Base-by-base conservation (phyloP, 2,329 filamentous ascomycete genomes). In the Aspergillus nomiae region DNA sequence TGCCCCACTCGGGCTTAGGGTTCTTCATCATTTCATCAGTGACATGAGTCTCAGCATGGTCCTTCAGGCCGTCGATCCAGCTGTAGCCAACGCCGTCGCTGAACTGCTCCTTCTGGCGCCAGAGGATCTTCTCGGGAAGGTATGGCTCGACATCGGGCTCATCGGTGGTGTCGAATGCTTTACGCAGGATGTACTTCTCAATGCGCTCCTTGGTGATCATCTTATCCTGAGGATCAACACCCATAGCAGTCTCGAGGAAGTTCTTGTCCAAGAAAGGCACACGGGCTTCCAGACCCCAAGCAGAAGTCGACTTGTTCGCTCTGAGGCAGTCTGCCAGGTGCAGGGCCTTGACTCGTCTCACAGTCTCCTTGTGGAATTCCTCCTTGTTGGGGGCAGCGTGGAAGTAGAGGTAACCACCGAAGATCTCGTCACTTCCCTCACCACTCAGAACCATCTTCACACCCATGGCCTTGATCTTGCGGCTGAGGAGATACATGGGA, bases 71-170 rank as follows among this genome's bases (percentile, higher is more conserved):
- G 75, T 99, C 95, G 76, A 99, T 99, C 95, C 95, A 99, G 67
- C 95, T 94, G 83, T 99, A 99, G 62, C 95, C 95, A 62, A 99
- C 95, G 77, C 95, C 96, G 74, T 99, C 96, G 63, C 91, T 96
- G 85, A 99, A 99, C 83, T 99, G 95, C 84, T 99, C 95, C 88
- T 99, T 99, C 82, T 99, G 96, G 77, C 96, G 87, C 91, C 92
- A 99, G 61, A 99, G 89, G 71, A 99, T 99, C 78, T 94, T 89
- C 21, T 97, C 90, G 9, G 96, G 95, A n/a, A 99, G 88, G 83
- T 98, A 99, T 11, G 95, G 89, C 70, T 91, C 82, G 56, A 85
- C 87, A 55, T 85, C 89, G 19, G 94, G 92, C 80, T 97, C 91
- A 75, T 94, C 92, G 55, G 86, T 87, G 34, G 93, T 97, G 81